phyloP scores from a whole-genome alignment of 2,329 filamentous ascomycete genomes.

The Gnomoniopsis sp. region DNA sequence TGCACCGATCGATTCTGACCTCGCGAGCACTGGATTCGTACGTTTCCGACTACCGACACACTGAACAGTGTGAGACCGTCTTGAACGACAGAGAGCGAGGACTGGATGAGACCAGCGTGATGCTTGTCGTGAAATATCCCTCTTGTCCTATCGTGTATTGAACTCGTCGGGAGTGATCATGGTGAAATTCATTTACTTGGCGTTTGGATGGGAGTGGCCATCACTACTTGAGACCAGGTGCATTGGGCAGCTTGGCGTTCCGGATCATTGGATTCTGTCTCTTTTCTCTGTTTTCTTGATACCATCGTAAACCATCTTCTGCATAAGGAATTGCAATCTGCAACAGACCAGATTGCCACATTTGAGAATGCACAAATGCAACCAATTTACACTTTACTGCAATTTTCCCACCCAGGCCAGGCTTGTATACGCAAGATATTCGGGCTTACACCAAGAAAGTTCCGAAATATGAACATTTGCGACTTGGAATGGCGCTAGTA shows the following conservation, averaged over 20 bases:
- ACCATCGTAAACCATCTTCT: no score
- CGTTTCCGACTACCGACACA: constrained; percentile 6
- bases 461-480: no score
- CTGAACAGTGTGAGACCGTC: constrained; percentile 6
- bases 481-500: no score
- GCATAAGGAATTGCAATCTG: no score
- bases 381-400: no score
- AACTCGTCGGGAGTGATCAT: neutral
- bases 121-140: constrained; percentile 9
- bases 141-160: neutral
- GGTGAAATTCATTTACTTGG: neutral
- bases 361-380: no score
- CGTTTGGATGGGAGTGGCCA: neutral
- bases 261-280: neutral
- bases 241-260: neutral
- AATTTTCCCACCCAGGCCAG: no score
- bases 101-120: constrained; percentile 2
- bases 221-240: neutral
- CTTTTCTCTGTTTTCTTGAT: no score
- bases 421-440: no score
- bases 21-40: constrained; percentile 8
- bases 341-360: no score
- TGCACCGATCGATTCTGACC: constrained; percentile 8
- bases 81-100: constrained; percentile 3
- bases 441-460: no score